phyloP scores from a whole-genome alignment of 768 basidiomycete genomes.

The Coprinopsis marcescibilis region DNA sequence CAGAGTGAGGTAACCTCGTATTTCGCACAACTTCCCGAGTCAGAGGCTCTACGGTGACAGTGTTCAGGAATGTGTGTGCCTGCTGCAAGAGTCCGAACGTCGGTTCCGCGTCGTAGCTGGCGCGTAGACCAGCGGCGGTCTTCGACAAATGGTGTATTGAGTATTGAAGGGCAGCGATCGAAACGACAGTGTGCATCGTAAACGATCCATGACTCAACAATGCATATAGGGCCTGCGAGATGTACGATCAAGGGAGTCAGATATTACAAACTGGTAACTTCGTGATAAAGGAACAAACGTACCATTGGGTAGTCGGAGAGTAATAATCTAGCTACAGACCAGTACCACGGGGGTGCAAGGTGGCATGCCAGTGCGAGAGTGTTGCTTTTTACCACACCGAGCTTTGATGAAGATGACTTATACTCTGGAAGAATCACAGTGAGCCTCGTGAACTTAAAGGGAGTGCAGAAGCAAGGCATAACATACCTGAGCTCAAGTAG shows the following conservation, averaged over 20 bases:
- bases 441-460: not conserved
- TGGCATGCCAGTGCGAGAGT: constrained; percentile 22
- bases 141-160: not conserved
- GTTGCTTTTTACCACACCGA: constrained; percentile 27
- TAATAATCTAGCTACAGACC: constrained; percentile 25
- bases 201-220: constrained; percentile 17
- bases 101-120: constrained; percentile 7
- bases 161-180: constrained; percentile 31
- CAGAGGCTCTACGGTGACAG: constrained; percentile 12
- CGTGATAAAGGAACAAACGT: constrained; percentile 5
- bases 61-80: constrained; percentile 16
- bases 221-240: constrained; percentile 20
- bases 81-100: constrained; percentile 11
- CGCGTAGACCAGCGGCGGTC: not conserved
- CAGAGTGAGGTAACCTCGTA: constrained; percentile 2
- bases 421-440: constrained; percentile 28
- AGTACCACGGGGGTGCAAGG: constrained; percentile 33
- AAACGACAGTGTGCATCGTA: constrained; percentile 24
- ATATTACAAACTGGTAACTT: not conserved
- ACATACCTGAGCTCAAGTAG: constrained; percentile 26
- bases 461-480: not conserved
- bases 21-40: constrained; percentile 11
- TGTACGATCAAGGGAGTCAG: not conserved
- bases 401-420: constrained; percentile 19
- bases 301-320: constrained; percentile 32